Evolutionary conservation across 2,329 filamentous ascomycete species (phyloP), one percentile per base, ranked within the genome.

Genomic region (Fusarium sp.): DNA sequence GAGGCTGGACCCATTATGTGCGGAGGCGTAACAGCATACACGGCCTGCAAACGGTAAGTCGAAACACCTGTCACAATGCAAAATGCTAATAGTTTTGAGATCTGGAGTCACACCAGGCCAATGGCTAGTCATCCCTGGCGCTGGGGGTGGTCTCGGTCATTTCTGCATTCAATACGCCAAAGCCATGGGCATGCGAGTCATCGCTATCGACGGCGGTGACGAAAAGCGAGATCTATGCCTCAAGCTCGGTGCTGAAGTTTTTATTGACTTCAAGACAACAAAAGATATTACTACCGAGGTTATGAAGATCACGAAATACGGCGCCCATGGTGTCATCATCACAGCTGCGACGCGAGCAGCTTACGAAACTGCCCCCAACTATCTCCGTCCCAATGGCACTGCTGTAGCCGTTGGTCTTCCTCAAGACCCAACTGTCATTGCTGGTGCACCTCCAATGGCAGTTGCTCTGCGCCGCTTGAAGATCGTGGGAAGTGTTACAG

Each of bases 321-420:
- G 95, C 48, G 94, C 95, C 4, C 93, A 97, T 76, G 95, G 94
- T 18, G 94, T 96, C 56, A 87, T 98, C 71, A 87, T 97, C 24
- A 90, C 97, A 44, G 95, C 95, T 56, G 94, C 94, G 49, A 90
- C 87, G 74, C 94, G 97, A 87, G 93, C 91, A 84, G 95, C 95
- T n/a, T 98, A 98, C 89, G 94, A 97, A 84, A 94, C 97, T 84
- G 95, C 95, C 14, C 90, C 93, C 39, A 91, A 88, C 81, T 97
- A 97, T 81, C 91, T 97, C 59, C 92, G 95, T 54, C 89, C 94
- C 42, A 90, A 91, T 56, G 95, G 95, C 52, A 89, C 90, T 15
- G 92, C 97, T 74, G 89, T 97, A 56, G 94, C 93, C 80, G 95
- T 98, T 76, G 95, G 94, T 76, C 87, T 98, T 26, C 95, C 95